A percentile compares a stretch with the other conserved stretches of the same genome.
phyloP scores from a whole-genome alignment of 345 rosid genomes.

The Draba incana region DNA sequence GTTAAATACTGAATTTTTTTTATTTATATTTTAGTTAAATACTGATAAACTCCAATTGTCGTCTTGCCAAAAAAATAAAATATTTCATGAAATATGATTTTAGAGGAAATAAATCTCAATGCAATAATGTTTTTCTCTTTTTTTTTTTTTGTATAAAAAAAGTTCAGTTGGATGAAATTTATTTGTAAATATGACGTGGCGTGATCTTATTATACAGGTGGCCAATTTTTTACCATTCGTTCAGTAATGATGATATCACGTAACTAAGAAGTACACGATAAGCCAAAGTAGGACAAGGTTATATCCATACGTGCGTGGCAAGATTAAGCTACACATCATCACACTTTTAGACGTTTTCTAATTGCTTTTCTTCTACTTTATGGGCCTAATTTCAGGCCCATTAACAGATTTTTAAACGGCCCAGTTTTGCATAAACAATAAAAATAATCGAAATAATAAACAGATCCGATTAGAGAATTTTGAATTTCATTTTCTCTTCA shows the following conservation, averaged over 20 bases:
- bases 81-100: not conserved
- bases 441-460: not conserved
- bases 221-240: not conserved
- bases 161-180: not conserved
- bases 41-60: too few relatives aligned
- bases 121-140: too few relatives aligned
- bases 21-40: too few relatives aligned
- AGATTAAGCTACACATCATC: too few relatives aligned
- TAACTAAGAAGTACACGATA: too few relatives aligned
- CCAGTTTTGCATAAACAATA: not conserved
- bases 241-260: not conserved
- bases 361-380: too few relatives aligned
- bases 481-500: constrained; percentile 23
- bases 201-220: not conserved
- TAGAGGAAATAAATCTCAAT: not conserved
- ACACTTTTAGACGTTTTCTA: too few relatives aligned
- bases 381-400: not conserved
- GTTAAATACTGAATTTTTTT: too few relatives aligned
- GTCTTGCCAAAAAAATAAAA: too few relatives aligned
- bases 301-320: too few relatives aligned
- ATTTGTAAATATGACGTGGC: constrained; percentile 1
- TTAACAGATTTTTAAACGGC: not conserved
- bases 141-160: too few relatives aligned
- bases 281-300: too few relatives aligned
- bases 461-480: constrained; percentile 15